Evolutionary conservation across 2,329 filamentous ascomycete species (phyloP), one percentile per base, ranked within the genome.

Genomic region (Aspergillus pseudotamarii): DNA sequence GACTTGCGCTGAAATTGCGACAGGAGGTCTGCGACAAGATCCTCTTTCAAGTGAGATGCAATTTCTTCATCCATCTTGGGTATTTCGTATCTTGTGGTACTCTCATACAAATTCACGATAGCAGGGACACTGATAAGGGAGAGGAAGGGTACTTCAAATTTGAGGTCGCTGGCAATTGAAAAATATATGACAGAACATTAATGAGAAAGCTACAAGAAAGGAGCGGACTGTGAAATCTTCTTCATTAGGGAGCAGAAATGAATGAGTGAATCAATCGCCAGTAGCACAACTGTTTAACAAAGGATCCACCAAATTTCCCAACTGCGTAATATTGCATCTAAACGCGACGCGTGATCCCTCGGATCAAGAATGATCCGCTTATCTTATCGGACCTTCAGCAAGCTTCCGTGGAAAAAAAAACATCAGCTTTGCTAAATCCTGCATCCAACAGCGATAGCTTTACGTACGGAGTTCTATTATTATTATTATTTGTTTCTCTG

Each of bases 361-460:
- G 67, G 66, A 67, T 57, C 11, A 67, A 62, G 9, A 41, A 59
- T 65, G 11, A 48, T 58, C 54, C 64, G 63, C 34, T 69, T 71
- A 69, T 69, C 68, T 68, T 69, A 71, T 69, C 66, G 48, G 55
- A 54, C 36, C 65, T 65, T 66, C 63, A 71, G 66, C 64, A 43
- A 36, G 48, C 53, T 50, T 62, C 62, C 46, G 36, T 46, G 36
- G n/a, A 45, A 59, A 61, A 62, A 59, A 59, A 50, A 38, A 62
- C 51, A 54, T 16, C 51, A 6, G 34, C 16, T n/a, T 6, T 12
- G 10, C 6, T 28, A 34, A 38, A 55, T 38, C 51, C 38, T 55
- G 51, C 32, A 38, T 32, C 5, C 6, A 1, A n/a, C 48, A 3
- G 28, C 26, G 9, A 21, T 32, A 32, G 16, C 16, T n/a, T 32